These are phyloP conservation scores for Solanum piurae DNA, from an alignment of 257 asterid species.

Conservation along the genomic window DNA sequence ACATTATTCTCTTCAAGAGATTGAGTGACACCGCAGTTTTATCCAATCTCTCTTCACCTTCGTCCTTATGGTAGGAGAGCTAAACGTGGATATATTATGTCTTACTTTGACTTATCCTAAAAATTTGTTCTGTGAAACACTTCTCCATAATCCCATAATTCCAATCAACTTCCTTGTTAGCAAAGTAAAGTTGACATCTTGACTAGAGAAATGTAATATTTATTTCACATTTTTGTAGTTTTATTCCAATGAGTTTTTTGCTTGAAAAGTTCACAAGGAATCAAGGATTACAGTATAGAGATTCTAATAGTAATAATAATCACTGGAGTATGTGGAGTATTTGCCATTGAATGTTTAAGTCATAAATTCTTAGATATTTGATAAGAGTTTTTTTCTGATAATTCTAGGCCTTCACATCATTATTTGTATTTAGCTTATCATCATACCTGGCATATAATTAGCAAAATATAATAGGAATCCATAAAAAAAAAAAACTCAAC, in stretches of 20 bases:
- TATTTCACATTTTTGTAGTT: not conserved
- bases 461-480: not conserved
- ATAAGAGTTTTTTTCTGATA: not conserved
- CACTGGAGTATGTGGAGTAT: not conserved
- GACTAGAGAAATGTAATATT: not conserved
- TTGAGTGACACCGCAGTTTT: not conserved
- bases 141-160: not conserved
- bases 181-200: not conserved
- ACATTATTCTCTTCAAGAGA: not conserved
- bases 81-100: not conserved
- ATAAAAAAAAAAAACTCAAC: not conserved
- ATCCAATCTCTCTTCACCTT: not conserved
- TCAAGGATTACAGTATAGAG: not conserved
- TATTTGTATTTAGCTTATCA: not conserved
- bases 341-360: not conserved
- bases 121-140: not conserved
- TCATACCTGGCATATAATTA: not conserved
- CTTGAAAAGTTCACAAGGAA: not conserved
- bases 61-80: not conserved
- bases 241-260: not conserved
- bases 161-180: not conserved
- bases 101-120: not conserved
- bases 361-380: no score
- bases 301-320: not conserved
- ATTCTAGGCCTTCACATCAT: not conserved